phyloP scores from a whole-genome alignment of 148 eudicot genomes.

The Rhododendron ferrugineum region DNA sequence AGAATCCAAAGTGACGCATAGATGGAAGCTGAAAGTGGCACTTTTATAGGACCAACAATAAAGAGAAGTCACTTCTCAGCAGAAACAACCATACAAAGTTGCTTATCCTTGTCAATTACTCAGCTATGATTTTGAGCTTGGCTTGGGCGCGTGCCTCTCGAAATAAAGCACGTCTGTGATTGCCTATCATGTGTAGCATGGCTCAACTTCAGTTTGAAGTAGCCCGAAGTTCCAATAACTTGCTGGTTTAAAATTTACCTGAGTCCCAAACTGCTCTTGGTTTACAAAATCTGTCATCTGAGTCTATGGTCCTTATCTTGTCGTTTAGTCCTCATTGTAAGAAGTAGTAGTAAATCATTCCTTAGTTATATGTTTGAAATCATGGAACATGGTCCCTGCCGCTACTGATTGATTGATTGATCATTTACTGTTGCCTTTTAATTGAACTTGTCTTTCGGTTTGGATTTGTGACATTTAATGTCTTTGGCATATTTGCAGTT shows the following conservation, averaged over 20 bases:
- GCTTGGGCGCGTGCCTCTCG: neutral
- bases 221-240: neutral
- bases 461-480: neutral
- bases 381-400: neutral
- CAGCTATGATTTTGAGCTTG: neutral
- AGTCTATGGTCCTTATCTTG: neutral
- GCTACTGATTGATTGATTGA: neutral
- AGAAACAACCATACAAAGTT: neutral
- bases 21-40: neutral
- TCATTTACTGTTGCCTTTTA: neutral
- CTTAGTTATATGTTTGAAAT: neutral
- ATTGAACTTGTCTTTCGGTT: neutral
- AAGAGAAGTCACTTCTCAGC: neutral
- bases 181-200: neutral
- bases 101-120: neutral
- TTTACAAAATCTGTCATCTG: neutral
- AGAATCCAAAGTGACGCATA: neutral
- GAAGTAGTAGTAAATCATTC: neutral
- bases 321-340: neutral
- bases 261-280: neutral
- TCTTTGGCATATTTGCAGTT: slow-evolving; percentile 45
- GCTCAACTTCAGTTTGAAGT: neutral
- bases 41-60: neutral
- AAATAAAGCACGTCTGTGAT: neutral
- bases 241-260: neutral